Percentiles rank a stretch among this genome's conserved stretches.
phyloP scores from a whole-genome alignment of 129 eudicot genomes.

The Tagetes erecta region DNA sequence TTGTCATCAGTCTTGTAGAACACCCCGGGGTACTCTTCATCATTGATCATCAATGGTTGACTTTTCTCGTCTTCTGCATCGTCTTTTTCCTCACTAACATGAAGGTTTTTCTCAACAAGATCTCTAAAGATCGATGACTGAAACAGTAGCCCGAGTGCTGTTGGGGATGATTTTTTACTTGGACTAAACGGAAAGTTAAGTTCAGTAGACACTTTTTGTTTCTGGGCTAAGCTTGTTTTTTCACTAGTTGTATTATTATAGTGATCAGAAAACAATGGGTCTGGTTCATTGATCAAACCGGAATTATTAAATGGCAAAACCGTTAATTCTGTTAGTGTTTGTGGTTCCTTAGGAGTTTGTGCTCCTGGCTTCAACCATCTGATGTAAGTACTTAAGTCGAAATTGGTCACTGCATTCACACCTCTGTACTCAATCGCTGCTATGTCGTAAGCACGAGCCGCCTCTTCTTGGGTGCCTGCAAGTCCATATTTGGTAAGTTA shows the following conservation, averaged over 20 bases:
- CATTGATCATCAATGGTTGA: constrained; percentile 39
- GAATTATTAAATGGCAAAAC: constrained; percentile 30
- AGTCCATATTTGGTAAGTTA: not conserved
- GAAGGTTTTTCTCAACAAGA: constrained; percentile 67
- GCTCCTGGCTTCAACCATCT: constrained; percentile 71
- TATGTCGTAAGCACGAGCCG: constrained; percentile 81
- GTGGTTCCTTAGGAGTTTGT: constrained; percentile 46
- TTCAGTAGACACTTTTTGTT: constrained; percentile 39
- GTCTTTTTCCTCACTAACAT: constrained; percentile 40
- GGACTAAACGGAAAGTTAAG: constrained; percentile 42
- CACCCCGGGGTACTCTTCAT: constrained; percentile 42
- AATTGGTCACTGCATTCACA: constrained; percentile 72
- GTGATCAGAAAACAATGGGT: constrained; percentile 22
- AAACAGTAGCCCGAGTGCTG: constrained; percentile 68
- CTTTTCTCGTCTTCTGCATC: constrained; percentile 32
- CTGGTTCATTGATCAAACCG: constrained; percentile 30
- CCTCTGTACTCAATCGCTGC: constrained; percentile 91
- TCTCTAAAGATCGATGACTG: constrained; percentile 68
- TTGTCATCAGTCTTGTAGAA: constrained; percentile 40
- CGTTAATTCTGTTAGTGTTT: constrained; percentile 26
- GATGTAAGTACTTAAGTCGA: constrained; percentile 71
- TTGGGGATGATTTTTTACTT: constrained; percentile 55
- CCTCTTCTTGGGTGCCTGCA: constrained; percentile 88
- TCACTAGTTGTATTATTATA: constrained; percentile 23
- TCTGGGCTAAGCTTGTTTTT: constrained; percentile 27